Conservation (phyloP, 257 asterid species). For the Solanum etuberosum region DNA sequence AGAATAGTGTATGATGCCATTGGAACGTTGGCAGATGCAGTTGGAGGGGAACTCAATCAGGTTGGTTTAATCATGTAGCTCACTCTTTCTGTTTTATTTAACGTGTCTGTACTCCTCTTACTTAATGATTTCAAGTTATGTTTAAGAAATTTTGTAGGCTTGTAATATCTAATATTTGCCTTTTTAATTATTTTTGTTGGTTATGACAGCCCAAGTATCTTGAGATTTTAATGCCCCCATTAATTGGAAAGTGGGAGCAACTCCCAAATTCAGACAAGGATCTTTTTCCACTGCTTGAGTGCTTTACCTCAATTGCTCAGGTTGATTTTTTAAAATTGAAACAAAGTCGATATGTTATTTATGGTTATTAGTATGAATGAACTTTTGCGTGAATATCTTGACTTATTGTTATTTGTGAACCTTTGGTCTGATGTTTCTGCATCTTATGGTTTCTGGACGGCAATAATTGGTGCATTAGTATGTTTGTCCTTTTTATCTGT, state of each 20-base stretch:
- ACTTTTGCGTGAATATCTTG: background rate
- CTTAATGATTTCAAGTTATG: background rate
- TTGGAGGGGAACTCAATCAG: constrained; percentile 85
- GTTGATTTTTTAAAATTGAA: constrained; percentile 15
- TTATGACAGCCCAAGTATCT: constrained; percentile 70
- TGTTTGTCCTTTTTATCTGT: background rate
- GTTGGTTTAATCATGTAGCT: constrained; percentile 17
- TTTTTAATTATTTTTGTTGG: background rate
- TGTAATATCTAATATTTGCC: constrained; percentile 1
- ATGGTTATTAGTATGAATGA: background rate
- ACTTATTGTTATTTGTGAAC: background rate
- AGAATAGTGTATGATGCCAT: constrained; percentile 91
- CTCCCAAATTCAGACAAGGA: constrained; percentile 88
- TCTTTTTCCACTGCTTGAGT: constrained; percentile 90
- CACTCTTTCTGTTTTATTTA: background rate
- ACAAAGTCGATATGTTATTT: background rate
- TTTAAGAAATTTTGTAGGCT: background rate
- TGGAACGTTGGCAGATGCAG: constrained; percentile 96
- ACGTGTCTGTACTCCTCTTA: background rate
- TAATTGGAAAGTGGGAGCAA: constrained; percentile 96
- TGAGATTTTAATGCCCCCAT: constrained; percentile 93
- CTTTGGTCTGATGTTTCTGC: background rate
- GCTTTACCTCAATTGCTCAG: constrained; percentile 97
- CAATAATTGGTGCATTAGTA: background rate
- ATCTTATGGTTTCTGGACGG: background rate